These are phyloP conservation scores for Candida stauntonica DNA, from an alignment of 805 yeast species.

Conservation along the genomic window DNA sequence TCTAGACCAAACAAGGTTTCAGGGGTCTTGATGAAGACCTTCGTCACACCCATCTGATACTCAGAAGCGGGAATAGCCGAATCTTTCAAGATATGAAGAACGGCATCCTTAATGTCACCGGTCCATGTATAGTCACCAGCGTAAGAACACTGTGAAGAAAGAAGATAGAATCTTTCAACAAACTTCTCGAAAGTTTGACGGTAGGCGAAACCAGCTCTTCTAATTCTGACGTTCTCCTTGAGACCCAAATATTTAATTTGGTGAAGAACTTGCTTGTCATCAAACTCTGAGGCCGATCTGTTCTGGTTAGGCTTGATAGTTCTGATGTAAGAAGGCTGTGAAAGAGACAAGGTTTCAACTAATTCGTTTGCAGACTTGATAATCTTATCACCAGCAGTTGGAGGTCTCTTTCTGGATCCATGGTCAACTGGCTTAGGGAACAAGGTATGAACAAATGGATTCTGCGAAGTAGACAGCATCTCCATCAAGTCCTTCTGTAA, in stretches of 20 bases:
- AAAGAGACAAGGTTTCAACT: conserved; percentile 81
- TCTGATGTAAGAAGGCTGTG: conserved; percentile 95
- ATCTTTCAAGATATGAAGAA: conserved; percentile 47
- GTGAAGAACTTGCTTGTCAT: conserved; percentile 83
- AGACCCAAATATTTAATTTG: conserved; percentile 94
- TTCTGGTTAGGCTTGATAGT: conserved; percentile 97
- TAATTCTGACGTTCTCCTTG: conserved; percentile 93
- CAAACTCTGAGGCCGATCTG: conserved; percentile 86
- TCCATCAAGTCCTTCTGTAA: conserved; percentile 84
- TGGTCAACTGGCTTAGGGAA: conserved; percentile 66
- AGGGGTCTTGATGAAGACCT: conserved; percentile 93
- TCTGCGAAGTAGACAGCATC: conserved; percentile 65
- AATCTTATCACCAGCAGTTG: conserved; percentile 94
- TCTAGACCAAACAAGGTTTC: conserved; percentile 94
- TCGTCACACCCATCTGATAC: conserved; percentile 87
- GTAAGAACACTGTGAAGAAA: conserved; percentile 87
- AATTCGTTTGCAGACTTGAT: conserved; percentile 85
- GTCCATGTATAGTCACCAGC: conserved; percentile 76
- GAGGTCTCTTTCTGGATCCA: conserved; percentile 77
- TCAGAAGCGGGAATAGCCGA: conserved; percentile 73
- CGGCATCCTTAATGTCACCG: conserved; percentile 55
- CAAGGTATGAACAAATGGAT: conserved; percentile 52
- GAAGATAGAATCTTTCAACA: conserved; percentile 86
- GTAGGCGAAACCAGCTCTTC: conserved; percentile 98
- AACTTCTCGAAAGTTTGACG: conserved; percentile 95